Base-by-base conservation (phyloP, 2,329 filamentous ascomycete genomes). In the Penicillium rolfsii region DNA sequence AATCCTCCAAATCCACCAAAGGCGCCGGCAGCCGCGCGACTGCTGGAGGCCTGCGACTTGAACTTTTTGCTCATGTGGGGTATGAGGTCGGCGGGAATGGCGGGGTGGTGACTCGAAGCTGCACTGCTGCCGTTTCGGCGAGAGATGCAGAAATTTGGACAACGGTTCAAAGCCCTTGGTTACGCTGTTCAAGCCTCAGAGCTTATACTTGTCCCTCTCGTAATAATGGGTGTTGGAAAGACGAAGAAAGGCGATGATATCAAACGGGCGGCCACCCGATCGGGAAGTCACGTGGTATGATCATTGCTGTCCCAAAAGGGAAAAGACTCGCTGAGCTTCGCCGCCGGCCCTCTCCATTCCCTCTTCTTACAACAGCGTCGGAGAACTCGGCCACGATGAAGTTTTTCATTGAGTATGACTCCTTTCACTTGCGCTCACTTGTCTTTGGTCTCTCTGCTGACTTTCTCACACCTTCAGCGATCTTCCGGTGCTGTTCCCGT, bases 401-500 rank as follows among this genome's bases (percentile, higher is more conserved):
- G 82, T 92, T 92, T 82, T 87, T 88, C 73, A 91, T 92, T 71
- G 89, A 91, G 85, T 88, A 80, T 67, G 80, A 68, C 58, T 60
- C 41, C 24, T 26, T 45, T 1, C 4, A 19, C 16, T 59, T 35
- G 36, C 14, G 8, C 16, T 57, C 46, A 43, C 19, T n/a, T 11
- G 5, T 4, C 22, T 24, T n/a, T 38, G 12, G 28, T 2, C 9
- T 55, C 4, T 12, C 40, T 59, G 30, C 65, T 67, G 60, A 67
- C 58, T 33, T 26, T 24, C 19, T 24, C 3, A 16, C 46, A 24
- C 30, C 58, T 28, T 33, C 69, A 88, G 85, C 77, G 87, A 89
- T 72, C 82, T 91, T 46, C 87, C 87, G 40, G 84, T 91, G 64
- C 84, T 91, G 59, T 91, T 90, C 74, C 88, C 88, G n/a, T 91